These are phyloP conservation scores for Marasmius sp. DNA, from an alignment of 1,284 basidiomycete genomes.

Conservation along the genomic window DNA sequence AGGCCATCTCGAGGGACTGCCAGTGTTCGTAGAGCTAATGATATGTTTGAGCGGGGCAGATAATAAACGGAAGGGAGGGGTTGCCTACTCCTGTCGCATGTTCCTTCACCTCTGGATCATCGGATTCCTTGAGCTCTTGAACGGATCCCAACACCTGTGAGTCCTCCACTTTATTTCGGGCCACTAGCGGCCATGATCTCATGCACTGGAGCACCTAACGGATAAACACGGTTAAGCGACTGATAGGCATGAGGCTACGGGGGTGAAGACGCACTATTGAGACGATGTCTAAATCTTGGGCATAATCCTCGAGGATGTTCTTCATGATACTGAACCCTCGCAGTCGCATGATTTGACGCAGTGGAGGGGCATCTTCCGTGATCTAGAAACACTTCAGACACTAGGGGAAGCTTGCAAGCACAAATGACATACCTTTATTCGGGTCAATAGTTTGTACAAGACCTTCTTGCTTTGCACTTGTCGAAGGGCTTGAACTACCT, in stretches of 20 bases:
- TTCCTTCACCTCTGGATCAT: conserved; percentile 54
- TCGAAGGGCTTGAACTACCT: conserved; percentile 88
- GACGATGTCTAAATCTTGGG: conserved; percentile 72
- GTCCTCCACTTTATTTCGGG: conserved; percentile 92
- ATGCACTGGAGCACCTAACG: conserved; percentile 74
- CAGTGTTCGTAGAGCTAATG: conserved; percentile 71
- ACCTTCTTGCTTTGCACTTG: conserved; percentile 88
- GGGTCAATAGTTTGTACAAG: conserved; percentile 79
- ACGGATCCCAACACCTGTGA: conserved; percentile 77
- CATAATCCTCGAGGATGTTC: conserved; percentile 82
- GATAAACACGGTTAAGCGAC: not conserved
- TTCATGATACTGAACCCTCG: conserved; percentile 94
- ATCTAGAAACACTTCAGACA: conserved; percentile 51
- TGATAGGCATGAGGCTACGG: not conserved
- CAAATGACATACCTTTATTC: conserved; percentile 67
- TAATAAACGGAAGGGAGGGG: not conserved
- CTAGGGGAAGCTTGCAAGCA: not conserved
- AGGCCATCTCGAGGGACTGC: conserved; percentile 73
- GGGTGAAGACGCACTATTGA: conserved; percentile 50
- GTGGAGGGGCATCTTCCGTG: conserved; percentile 78
- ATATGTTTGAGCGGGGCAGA: not conserved
- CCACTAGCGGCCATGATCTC: conserved; percentile 79
- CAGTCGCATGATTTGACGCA: conserved; percentile 88
- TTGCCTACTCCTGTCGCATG: conserved; percentile 58
- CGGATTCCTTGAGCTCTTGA: conserved; percentile 51